Base-by-base conservation (phyloP, 305 asterid species). In the Fraxinus velutina region DNA sequence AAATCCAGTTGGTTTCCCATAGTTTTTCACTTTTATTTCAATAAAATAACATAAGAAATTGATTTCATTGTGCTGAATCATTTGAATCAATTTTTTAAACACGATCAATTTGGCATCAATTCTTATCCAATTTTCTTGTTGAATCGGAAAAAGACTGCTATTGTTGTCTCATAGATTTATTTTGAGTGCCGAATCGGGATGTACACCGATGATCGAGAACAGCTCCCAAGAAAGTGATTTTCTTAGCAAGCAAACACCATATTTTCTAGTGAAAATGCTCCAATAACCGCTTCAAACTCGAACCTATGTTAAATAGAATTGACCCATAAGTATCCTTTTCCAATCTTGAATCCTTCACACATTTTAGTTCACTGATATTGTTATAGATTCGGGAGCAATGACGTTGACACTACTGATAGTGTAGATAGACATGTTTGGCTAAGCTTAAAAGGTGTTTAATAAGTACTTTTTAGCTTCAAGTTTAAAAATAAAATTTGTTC, bases 71-170 rank as follows among this genome's bases (percentile, higher is more conserved):
- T 70, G 75, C 75, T 30, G 24, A 70, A 30, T 66, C 37, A 24
- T 66, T 66, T 66, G 37, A 70, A 70, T 70, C 42, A 10, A 30
- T 70, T 30, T 29, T 4, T 70, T 30, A 70, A 70, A 66, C 37
- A 9, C 4, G 37, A 24, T 66, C 34, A 9, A 8, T 27, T 1
- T 32, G 74, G 68, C 80, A 15, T 62, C 27, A 19, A 79, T 75
- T 75, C 78, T 64, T 75, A 66, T 75, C 79, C 79, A 24, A 24
- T 32, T 75, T 82, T 73, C 81, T 78, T 76, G 83, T 81, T 78
- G 39, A 30, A 70, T 70, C 39, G 39, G 12, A 29, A n/a, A 32
- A 29, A 13, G 21, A 70, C 22, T 2, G 44, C 0, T 70, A 70
- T 0, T 3, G 9, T 15, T 70, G 19, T 3, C 27, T 29, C 22